phyloP scores from a whole-genome alignment of 768 basidiomycete species.

The Lepiota brunneoincarnata region DNA sequence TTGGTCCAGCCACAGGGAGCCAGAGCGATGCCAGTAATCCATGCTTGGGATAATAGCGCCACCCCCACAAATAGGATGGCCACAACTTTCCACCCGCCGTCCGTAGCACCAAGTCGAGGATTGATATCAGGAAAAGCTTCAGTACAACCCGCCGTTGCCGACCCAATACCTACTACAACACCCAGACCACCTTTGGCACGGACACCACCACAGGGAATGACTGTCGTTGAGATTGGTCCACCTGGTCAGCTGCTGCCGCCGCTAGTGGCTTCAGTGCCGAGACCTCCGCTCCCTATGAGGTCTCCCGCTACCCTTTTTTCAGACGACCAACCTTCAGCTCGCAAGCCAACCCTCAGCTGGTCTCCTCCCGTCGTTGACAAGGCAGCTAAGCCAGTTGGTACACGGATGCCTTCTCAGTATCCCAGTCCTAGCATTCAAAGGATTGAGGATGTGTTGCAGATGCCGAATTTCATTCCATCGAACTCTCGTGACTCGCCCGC shows the following conservation, averaged over 20 bases:
- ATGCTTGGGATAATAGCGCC: not conserved
- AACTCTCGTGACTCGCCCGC: not conserved
- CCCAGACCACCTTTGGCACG: not conserved
- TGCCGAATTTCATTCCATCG: not conserved
- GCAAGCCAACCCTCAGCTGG: not conserved
- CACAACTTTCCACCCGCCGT: not conserved
- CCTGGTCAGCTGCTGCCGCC: conserved; percentile 2
- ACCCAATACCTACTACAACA: not conserved
- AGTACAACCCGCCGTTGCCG: too few relatives aligned
- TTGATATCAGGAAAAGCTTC: not conserved
- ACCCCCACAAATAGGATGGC: not conserved
- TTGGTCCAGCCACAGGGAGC: not conserved
- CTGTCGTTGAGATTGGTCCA: conserved; percentile 4
- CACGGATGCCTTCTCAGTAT: too few relatives aligned
- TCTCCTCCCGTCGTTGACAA: not conserved
- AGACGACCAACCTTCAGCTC: not conserved
- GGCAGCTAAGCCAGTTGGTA: too few relatives aligned
- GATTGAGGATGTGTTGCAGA: not conserved
- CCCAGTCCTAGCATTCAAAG: not conserved
- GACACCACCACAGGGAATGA: not conserved
- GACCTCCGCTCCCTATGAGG: not conserved
- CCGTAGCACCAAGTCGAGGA: not conserved
- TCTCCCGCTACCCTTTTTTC: not conserved
- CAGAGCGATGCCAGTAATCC: not conserved
- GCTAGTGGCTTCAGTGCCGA: not conserved